These are phyloP conservation scores for Botrytis squamosa DNA, from an alignment of 2,329 filamentous ascomycete species.

Conservation along the genomic window DNA sequence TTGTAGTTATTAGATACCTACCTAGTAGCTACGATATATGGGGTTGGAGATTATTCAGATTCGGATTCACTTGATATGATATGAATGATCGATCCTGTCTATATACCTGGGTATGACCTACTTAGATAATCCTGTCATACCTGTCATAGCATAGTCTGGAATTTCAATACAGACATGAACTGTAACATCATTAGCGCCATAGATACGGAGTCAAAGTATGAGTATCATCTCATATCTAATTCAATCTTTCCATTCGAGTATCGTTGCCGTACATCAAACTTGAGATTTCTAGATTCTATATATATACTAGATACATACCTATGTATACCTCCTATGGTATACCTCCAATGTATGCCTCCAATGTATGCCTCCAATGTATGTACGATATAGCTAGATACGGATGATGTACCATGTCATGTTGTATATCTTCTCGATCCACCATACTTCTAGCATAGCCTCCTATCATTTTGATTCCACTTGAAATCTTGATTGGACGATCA, in stretches of 20 bases:
- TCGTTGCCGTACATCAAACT: not conserved
- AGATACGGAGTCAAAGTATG: not conserved
- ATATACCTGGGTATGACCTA: too few species aligned
- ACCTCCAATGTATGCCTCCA: too few species aligned
- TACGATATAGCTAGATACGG: too few species aligned
- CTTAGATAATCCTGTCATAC: not conserved
- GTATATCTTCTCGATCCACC: not conserved
- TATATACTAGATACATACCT: not conserved
- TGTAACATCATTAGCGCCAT: not conserved
- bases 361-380: too few species aligned
- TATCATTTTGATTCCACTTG: not conserved
- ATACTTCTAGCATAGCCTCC: conserved; percentile 1
- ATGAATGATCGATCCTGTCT: not conserved
- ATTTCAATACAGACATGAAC: not conserved
- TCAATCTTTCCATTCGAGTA: not conserved
- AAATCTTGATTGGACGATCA: not conserved
- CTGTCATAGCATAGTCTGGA: not conserved
- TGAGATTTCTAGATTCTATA: not conserved
- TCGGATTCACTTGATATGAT: not conserved
- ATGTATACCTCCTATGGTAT: too few species aligned
- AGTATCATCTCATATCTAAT: not conserved
- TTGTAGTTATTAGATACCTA: not conserved
- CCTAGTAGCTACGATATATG: not conserved
- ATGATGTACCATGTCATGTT: not conserved
- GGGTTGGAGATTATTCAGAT: not conserved